Conservation (phyloP, 352 stramenopile genomes). For the Globisporangium viniferum region DNA sequence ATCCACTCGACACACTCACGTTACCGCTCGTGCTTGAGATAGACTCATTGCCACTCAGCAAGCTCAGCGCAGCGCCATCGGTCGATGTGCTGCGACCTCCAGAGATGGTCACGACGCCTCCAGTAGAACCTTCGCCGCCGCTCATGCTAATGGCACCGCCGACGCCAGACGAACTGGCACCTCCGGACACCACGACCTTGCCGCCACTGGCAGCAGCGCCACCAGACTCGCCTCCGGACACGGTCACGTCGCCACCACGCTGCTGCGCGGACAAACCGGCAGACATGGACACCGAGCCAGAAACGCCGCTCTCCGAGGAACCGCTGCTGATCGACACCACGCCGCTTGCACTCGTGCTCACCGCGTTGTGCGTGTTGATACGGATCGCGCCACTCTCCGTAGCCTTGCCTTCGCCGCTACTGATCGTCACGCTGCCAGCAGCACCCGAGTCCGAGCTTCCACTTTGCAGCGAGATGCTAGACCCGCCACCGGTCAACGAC, state of each 20-base stretch:
- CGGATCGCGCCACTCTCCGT: not conserved
- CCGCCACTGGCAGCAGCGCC: not conserved
- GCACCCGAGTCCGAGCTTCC: not conserved
- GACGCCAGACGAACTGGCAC: slow-evolving; percentile 8
- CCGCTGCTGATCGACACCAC: not conserved
- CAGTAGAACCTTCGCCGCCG: slow-evolving; percentile 22
- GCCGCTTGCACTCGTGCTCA: not conserved
- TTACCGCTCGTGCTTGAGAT: not conserved
- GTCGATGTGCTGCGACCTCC: slow-evolving; percentile 12
- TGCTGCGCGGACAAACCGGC: not conserved
- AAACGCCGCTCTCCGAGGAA: not conserved
- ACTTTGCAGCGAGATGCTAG: slow-evolving; percentile 2
- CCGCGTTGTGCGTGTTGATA: not conserved
- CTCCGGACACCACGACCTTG: not conserved
- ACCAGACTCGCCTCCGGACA: slow-evolving; percentile 2
- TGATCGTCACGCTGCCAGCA: slow-evolving; percentile 5
- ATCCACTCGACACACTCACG: slow-evolving; percentile 19
- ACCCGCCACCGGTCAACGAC: not conserved
- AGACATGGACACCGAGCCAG: slow-evolving; percentile 5
- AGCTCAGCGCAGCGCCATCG: slow-evolving; percentile 16
- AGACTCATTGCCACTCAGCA: slow-evolving; percentile 15
- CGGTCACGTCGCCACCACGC: not conserved
- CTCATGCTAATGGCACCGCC: not conserved
- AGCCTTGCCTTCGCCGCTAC: slow-evolving; percentile 4
- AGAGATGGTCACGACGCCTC: slow-evolving; percentile 22